Evolutionary conservation across 1,139 yeast genomes (phyloP), one percentile per base, ranked within the genome.

Genomic region (Citeromyces hawaiiensis): DNA sequence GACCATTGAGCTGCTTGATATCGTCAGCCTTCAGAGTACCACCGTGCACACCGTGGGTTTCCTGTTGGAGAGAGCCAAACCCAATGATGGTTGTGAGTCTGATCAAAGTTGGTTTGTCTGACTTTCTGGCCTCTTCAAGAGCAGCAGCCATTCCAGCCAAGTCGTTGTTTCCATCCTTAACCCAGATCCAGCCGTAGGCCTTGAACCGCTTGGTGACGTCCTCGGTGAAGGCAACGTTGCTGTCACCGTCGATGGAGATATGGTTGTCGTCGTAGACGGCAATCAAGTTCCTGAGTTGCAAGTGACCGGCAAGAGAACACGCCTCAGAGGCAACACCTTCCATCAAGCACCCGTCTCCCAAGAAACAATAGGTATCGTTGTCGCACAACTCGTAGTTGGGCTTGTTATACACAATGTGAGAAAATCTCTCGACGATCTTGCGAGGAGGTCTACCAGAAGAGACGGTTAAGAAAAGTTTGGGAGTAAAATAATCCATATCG

Each of bases 321-420:
- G 97, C 94, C 70, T 91, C 99, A 45, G 93, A 75, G 44, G 96
- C 76, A 48, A 91, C 87, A 74, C 99, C 99, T 71, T 91, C 99
- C 91, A 82, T 83, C 72, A 91, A 72, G 70, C 98, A 93, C 53
- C 98, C 99, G 56, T 91, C 99, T 67, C 99, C 99, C 48, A 86
- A 67, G 70, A 93, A 80, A 49, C 68, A 63, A 64, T 79, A 91
- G 49, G 87, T 78, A 72, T 70, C 74, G 61, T 76, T 75, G 67
- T 86, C 85, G 44, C 86, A 72, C 38, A 65, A 41, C 41, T 72
- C 65, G 64, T 64, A 74, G 53, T 72, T 83, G 51, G 94, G 94
- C 71, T 82, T 85, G 81, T 91, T 88, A 76, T 80, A 91, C n/a
- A n/a, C n/a, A n/a, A n/a, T n/a, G n/a, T n/a, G n/a, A n/a, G n/a